These are phyloP conservation scores for Penicillium samsonianum DNA, from an alignment of 495 filamentous ascomycete genomes.

Conservation along the genomic window DNA sequence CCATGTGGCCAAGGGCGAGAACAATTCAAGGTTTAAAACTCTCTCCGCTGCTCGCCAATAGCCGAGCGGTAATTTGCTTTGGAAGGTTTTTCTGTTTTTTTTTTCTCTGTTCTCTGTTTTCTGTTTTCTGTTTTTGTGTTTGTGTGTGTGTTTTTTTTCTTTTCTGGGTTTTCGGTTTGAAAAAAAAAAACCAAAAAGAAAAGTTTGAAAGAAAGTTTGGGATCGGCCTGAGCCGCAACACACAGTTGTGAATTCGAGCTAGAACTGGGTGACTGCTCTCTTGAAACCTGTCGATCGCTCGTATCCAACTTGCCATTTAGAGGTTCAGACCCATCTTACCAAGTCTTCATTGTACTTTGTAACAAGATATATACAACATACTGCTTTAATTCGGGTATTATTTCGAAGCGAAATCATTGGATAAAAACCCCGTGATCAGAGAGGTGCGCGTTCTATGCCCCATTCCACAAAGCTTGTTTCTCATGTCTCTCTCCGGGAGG, in stretches of 20 bases:
- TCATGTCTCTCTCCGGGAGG: constrained; percentile 2
- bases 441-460: constrained; percentile 6
- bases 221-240: constrained; percentile 29
- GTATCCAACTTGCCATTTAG: constrained; percentile 17
- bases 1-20: no score
- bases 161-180: background rate
- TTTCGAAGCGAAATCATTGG: background rate
- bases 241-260: background rate
- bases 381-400: background rate
- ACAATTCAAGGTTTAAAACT: background rate
- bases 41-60: constrained; percentile 8
- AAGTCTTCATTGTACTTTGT: background rate
- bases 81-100: background rate
- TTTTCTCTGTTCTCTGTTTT: background rate
- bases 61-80: constrained; percentile 6
- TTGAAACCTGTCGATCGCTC: constrained; percentile 27
- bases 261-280: background rate
- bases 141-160: no score
- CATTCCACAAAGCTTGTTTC: constrained; percentile 32
- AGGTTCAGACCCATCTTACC: background rate
- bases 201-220: constrained; percentile 19
- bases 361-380: background rate
- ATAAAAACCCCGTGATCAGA: constrained; percentile 1
- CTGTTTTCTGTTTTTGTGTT: background rate
- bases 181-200: constrained; percentile 12